These are phyloP conservation scores for Besnoitia besnoiti DNA, from an alignment of 169 alveolate genomes.

Conservation along the genomic window DNA sequence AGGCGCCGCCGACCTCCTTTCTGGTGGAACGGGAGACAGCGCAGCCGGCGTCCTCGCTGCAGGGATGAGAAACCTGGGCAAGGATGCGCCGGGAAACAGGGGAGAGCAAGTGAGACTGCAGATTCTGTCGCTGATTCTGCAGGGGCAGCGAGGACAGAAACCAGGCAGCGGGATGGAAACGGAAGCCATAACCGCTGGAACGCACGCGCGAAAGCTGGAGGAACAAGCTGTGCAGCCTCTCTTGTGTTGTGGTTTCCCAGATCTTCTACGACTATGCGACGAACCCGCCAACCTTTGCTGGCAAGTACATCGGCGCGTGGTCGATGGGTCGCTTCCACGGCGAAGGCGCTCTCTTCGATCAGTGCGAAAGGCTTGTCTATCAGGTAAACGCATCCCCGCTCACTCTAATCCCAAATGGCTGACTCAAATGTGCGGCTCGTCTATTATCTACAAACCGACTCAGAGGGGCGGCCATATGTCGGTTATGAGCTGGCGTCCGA, in stretches of 20 bases:
- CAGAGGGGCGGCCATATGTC: too few species aligned
- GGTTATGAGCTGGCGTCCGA: too few species aligned
- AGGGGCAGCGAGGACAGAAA: background rate
- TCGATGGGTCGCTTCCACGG: constrained; percentile 4
- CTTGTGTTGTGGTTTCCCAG: background rate
- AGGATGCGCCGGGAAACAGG: too few species aligned
- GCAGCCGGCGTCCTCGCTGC: too few species aligned
- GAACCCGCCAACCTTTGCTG: background rate
- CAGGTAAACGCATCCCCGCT: background rate
- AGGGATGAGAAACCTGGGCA: too few species aligned
- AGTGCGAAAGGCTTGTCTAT: background rate
- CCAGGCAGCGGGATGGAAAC: too few species aligned
- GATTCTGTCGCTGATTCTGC: background rate
- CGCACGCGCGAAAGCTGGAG: background rate
- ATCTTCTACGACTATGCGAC: background rate
- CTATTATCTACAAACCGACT: too few species aligned
- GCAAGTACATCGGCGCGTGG: constrained; percentile 11
- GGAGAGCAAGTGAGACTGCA: background rate
- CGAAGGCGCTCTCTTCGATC: background rate
- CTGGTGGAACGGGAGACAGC: too few species aligned
- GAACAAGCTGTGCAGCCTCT: background rate
- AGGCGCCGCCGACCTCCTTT: too few species aligned
- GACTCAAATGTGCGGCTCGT: too few species aligned
- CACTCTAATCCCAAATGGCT: too few species aligned
- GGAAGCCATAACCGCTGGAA: background rate